Percentiles rank a stretch among this genome's conserved stretches.
These are phyloP conservation scores for Paramecium pentaurelia DNA, from an alignment of 73 alveolate genomes.

Conservation along the genomic window DNA sequence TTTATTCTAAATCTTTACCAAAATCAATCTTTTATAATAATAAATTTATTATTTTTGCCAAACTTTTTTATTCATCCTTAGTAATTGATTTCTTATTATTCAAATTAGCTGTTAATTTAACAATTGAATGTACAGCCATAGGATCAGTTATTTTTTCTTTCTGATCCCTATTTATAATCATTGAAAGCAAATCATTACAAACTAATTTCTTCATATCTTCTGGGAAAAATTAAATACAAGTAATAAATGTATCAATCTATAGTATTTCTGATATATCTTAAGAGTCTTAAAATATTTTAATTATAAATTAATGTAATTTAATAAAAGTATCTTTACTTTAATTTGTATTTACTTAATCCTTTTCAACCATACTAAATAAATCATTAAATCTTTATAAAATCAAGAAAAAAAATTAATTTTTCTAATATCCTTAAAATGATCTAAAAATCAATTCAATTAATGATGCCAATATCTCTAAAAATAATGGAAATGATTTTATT, in stretches of 20 bases:
- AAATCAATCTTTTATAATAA: conserved; percentile 87
- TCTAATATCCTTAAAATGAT: conserved; percentile 68
- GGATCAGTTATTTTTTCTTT: conserved; percentile 82
- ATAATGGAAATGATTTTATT: conserved; percentile 60
- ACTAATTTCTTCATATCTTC: conserved; percentile 85
- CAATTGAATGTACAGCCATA: conserved; percentile 83
- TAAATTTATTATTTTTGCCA: conserved; percentile 68
- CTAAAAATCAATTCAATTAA: conserved; percentile 77
- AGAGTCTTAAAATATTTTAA: conserved; percentile 67
- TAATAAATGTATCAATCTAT: conserved; percentile 83
- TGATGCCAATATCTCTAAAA: conserved; percentile 70
- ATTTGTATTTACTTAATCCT: neutral
- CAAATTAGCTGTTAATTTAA: conserved; percentile 78
- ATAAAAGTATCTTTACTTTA: conserved; percentile 35
- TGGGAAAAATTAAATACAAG: conserved; percentile 87
- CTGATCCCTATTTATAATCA: conserved; percentile 77
- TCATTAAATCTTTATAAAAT: conserved; percentile 66
- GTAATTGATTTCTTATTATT: conserved; percentile 5
- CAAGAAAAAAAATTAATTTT: conserved; percentile 70
- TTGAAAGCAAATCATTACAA: conserved; percentile 85
- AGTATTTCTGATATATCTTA: conserved; percentile 76
- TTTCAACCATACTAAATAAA: conserved; percentile 30
- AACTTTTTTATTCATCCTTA: conserved; percentile 61
- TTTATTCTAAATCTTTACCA: conserved; percentile 90
- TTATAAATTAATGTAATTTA: conserved; percentile 47